Evolutionary conservation across 805 yeast genomes (phyloP).

Genomic region (Kuraishia floccosa): DNA sequence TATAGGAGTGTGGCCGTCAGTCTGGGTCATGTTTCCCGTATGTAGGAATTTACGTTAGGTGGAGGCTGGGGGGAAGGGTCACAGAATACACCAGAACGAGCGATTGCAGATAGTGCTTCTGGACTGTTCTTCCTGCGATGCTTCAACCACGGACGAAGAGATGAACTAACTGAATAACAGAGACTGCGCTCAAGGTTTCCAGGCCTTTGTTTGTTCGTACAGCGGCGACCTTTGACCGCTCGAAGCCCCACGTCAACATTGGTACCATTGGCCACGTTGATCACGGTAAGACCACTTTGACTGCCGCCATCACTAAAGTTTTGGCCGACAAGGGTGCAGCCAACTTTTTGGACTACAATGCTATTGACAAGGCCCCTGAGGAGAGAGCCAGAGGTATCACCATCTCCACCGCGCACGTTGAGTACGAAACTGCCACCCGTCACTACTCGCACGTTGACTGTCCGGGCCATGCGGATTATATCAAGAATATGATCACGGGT

Average conservation of each 20-base stretch:
- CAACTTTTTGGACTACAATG: conserved; percentile 78
- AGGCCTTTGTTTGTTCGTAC: conserved; percentile 4
- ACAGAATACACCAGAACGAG: too few relatives aligned
- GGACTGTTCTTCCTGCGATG: too few relatives aligned
- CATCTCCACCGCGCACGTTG: conserved; percentile 95
- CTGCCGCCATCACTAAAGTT: conserved; percentile 97
- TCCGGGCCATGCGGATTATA: conserved; percentile 98
- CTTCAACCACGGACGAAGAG: too few relatives aligned
- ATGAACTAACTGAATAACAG: too few relatives aligned
- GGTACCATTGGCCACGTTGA: conserved; percentile 99
- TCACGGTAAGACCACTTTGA: conserved; percentile 96
- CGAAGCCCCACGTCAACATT: conserved; percentile 92
- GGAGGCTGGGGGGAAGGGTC: too few relatives aligned
- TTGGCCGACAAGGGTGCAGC: conserved; percentile 87
- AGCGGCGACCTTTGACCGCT: conserved; percentile 82
- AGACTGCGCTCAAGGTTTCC: too few relatives aligned
- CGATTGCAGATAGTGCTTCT: too few relatives aligned
- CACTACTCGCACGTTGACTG: conserved; percentile 98
- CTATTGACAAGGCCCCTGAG: conserved; percentile 97
- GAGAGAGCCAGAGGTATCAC: conserved; percentile 99
- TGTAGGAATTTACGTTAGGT: too few relatives aligned
- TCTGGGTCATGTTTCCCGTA: too few relatives aligned
- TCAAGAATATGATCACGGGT: conserved; percentile 98
- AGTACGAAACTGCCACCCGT: conserved; percentile 89
- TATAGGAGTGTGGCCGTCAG: too few relatives aligned